Evolutionary conservation across 495 filamentous ascomycete genomes (phyloP).

Genomic region (Cairneyella variabilis): DNA sequence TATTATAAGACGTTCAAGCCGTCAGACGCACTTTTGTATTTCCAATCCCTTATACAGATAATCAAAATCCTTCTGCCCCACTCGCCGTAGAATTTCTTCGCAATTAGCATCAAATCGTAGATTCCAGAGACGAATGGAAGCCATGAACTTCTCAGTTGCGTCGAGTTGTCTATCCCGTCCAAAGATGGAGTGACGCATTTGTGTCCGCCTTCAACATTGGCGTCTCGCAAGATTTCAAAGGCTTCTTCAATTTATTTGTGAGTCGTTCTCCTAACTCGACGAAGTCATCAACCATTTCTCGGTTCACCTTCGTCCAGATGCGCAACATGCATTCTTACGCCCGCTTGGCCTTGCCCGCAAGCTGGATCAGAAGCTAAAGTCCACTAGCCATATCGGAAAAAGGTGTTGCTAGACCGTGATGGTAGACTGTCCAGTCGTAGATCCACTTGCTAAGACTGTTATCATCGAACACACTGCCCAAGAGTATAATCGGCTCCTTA

Average conservation of each 20-base stretch:
- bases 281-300: slow-evolving; percentile 86
- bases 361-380: slow-evolving; percentile 92
- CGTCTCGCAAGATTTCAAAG: slow-evolving; percentile 86
- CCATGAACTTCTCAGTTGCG: slow-evolving; percentile 91
- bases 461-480: slow-evolving; percentile 95
- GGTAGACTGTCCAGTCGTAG: slow-evolving; percentile 98
- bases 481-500: slow-evolving; percentile 83
- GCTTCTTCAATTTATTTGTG: slow-evolving; percentile 78
- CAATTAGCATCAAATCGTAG: slow-evolving; percentile 96
- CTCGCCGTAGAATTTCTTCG: slow-evolving; percentile 68
- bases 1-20: too few species aligned
- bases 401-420: slow-evolving; percentile 78
- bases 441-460: slow-evolving; percentile 99
- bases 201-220: slow-evolving; percentile 69
- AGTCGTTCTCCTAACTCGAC: slow-evolving; percentile 86
- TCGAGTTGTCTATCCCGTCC: slow-evolving; percentile 88
- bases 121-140: slow-evolving; percentile 86
- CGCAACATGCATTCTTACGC: slow-evolving; percentile 76
- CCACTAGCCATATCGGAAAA: slow-evolving; percentile 93
- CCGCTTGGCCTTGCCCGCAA: slow-evolving; percentile 91
- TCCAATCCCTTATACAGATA: too few species aligned
- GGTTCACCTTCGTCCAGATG: slow-evolving; percentile 66
- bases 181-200: slow-evolving; percentile 79
- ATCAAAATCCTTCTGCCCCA: slow-evolving; percentile 20
- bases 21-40: too few species aligned